phyloP scores from a whole-genome alignment of 2,329 filamentous ascomycete species.

The Fusarium armeniacum region DNA sequence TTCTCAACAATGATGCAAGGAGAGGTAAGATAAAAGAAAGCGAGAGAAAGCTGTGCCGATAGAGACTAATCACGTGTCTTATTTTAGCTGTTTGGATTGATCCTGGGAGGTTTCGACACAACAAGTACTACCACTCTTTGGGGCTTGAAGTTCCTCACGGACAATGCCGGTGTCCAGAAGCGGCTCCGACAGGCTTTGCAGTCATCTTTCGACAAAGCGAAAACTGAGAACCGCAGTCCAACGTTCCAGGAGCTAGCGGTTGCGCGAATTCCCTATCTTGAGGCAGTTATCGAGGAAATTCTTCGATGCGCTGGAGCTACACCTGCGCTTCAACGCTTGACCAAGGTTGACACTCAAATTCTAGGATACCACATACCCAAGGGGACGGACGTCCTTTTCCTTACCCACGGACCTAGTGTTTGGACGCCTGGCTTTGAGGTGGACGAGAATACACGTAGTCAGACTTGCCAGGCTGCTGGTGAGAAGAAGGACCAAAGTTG shows the following conservation, averaged over 20 bases:
- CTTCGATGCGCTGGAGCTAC: not conserved
- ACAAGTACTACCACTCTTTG: not conserved
- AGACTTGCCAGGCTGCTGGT: not conserved
- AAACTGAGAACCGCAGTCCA: not conserved
- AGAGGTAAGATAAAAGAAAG: not conserved
- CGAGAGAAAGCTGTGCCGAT: rapidly evolving
- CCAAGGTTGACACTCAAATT: not conserved
- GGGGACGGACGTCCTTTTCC: not conserved
- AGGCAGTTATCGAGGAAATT: not conserved
- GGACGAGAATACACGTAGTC: not conserved
- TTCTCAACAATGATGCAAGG: not conserved
- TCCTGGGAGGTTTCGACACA: slow-evolving; percentile 1
- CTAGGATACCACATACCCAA: not conserved
- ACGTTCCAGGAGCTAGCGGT: not conserved
- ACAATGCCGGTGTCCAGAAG: not conserved
- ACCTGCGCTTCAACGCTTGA: not conserved
- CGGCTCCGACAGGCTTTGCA: not conserved
- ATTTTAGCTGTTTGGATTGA: not conserved
- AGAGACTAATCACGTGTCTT: not conserved
- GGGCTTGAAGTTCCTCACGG: slow-evolving; percentile 1
- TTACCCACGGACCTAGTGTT: not conserved
- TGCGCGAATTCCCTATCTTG: not conserved
- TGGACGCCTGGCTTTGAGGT: not conserved
- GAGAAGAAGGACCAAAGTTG: not conserved
- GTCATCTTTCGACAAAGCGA: not conserved